A percentile compares a stretch with the other conserved stretches of the same genome.
Conservation (phyloP, 768 basidiomycete genomes). For the Rhizopogon roseolus region DNA sequence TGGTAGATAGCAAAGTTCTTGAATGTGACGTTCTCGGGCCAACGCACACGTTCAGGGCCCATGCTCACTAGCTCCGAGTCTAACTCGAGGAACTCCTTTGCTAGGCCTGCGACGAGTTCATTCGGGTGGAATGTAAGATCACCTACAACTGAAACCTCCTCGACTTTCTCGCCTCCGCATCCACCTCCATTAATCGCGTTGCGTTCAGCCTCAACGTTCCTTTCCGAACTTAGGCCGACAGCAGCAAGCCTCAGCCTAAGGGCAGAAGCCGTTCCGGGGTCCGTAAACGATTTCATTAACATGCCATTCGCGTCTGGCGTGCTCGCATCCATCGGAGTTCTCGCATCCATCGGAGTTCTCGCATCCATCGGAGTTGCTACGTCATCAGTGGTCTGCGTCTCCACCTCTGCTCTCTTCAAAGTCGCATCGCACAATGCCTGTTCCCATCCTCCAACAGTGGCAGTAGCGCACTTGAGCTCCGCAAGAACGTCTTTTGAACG, state of each 20-base stretch:
- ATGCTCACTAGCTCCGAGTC: slow-evolving; percentile 70
- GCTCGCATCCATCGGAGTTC: no score
- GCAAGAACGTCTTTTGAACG: slow-evolving; percentile 41
- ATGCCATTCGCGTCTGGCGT: slow-evolving; percentile 45
- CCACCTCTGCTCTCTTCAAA: slow-evolving; percentile 17
- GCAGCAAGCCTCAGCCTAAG: slow-evolving; percentile 55
- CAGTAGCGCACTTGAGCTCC: slow-evolving; percentile 43
- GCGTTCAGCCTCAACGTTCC: neutral
- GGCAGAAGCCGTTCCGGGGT: slow-evolving; percentile 44
- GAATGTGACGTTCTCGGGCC: slow-evolving; percentile 82
- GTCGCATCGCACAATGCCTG: slow-evolving; percentile 51
- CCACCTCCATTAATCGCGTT: slow-evolving; percentile 2
- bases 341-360: neutral
- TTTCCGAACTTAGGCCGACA: slow-evolving; percentile 15
- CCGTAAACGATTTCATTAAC: slow-evolving; percentile 45
- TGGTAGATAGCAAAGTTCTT: slow-evolving; percentile 83
- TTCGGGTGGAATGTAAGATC: slow-evolving; percentile 62
- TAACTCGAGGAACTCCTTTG: slow-evolving; percentile 72
- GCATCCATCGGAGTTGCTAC: slow-evolving; percentile 24
- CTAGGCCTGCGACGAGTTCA: slow-evolving; percentile 57
- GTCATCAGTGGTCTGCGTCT: slow-evolving; percentile 10
- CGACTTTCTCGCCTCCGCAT: neutral
- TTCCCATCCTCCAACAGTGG: slow-evolving; percentile 58
- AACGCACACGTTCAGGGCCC: slow-evolving; percentile 64
- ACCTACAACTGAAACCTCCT: slow-evolving; percentile 28